These are phyloP conservation scores for Aspergillus floridensis DNA, from an alignment of 2,329 filamentous ascomycete species.

Conservation along the genomic window DNA sequence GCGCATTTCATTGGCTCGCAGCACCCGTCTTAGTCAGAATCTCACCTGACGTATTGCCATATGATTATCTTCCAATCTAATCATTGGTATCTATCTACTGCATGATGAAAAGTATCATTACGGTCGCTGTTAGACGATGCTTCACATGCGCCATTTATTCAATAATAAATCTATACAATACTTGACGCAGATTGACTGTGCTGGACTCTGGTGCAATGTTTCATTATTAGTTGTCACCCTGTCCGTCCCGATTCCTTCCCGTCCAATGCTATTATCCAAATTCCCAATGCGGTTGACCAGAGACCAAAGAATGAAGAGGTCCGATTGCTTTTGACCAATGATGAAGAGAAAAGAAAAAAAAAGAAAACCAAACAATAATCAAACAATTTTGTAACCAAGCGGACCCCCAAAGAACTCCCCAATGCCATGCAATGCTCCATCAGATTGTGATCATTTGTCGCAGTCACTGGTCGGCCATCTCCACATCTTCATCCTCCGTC, in stretches of 20 bases:
- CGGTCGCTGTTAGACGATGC: no score
- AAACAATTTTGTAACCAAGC: not conserved
- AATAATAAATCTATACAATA: not conserved
- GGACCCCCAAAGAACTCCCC: constrained; percentile 10
- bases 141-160: no score
- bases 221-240: not conserved
- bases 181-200: not conserved
- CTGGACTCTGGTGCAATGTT: not conserved
- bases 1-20: constrained; percentile 39
- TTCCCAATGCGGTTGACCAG: constrained; percentile 1
- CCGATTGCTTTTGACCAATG: not conserved
- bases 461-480: constrained; percentile 52
- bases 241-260: constrained; percentile 13
- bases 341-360: not conserved
- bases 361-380: not conserved
- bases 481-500: constrained; percentile 45
- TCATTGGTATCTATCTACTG: not conserved
- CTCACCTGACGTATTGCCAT: not conserved
- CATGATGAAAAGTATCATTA: no score
- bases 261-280: constrained; percentile 1
- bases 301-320: not conserved
- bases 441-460: not conserved
- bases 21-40: constrained; percentile 13
- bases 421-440: not conserved
- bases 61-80: not conserved